A percentile compares a stretch with the other conserved stretches of the same genome.
These are phyloP conservation scores for Nakataea oryzae DNA, from an alignment of 2,329 filamentous ascomycete species.

Conservation along the genomic window DNA sequence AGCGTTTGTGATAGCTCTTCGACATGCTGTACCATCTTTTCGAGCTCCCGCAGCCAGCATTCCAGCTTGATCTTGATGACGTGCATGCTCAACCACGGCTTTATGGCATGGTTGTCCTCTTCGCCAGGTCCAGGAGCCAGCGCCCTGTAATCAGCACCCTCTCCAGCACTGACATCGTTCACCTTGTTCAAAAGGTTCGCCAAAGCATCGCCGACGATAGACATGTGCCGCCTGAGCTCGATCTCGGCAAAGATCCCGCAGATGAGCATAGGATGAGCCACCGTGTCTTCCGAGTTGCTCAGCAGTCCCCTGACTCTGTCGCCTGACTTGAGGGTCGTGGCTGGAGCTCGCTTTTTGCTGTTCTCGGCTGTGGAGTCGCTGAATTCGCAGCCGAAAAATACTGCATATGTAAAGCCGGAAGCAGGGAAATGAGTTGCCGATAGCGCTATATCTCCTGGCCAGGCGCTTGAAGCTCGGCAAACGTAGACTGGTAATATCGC, in stretches of 20 bases:
- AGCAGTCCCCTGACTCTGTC: neutral
- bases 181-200: neutral
- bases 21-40: neutral
- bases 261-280: neutral
- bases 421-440: neutral
- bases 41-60: neutral
- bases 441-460: neutral
- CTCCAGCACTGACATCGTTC: neutral
- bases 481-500: neutral
- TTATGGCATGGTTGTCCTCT: neutral
- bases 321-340: neutral
- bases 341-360: neutral
- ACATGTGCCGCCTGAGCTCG: neutral
- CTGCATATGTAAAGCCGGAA: neutral
- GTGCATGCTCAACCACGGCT: neutral
- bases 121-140: neutral
- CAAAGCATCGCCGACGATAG: neutral
- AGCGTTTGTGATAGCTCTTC: neutral
- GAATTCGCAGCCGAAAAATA: neutral
- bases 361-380: neutral
- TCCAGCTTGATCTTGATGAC: neutral
- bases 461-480: neutral
- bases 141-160: neutral
- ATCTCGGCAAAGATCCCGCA: neutral
- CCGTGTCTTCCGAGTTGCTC: neutral